Base-by-base conservation (phyloP, 164 flowering plant species). In the Berberis thunbergii region DNA sequence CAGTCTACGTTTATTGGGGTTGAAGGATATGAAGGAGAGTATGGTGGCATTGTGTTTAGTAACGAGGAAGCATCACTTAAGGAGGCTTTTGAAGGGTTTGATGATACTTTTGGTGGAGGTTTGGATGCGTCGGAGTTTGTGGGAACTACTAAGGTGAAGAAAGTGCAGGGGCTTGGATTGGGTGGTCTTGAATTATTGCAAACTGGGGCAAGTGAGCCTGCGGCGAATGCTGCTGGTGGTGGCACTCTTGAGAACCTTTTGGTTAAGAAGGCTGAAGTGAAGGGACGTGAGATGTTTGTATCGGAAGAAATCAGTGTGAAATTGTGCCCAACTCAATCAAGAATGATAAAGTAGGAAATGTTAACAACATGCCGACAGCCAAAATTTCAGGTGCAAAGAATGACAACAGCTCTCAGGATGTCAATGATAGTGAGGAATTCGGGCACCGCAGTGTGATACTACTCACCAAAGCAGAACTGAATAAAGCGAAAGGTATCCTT, bases 1-100 rank as follows among this genome's bases (percentile, higher is more conserved):
- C 86, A 89, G 56, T 80, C 96, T 0, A 94, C 96, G 0, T 81
- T 75, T 50, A 91, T 94, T 46, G 86, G 79, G 40, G 96, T 87
- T 2, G 99, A 91, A 64, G 99, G 99, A 0, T 94, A 91, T 71
- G 99, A 94, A 78, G 99, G 97, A 52, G 77, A 91, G 5, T 94
- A 94, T 73, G 99, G 98, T 69, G 99, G 99, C 12, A 79, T 94
- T 56, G 97, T 87, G 74, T 94, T 87, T 60, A 68, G 85, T 45
- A 83, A 78, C 7, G 97, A 90, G 63, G 86, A 88, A 67, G 81
- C 95, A 0, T 72, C 91, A 2, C 60, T 94, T 59, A 77, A 76
- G 0, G 97, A 94, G 66, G 82, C 91, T 43, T 94, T 94, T 77
- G 97, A 94, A 79, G 96, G 96, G 43, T 79, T 94, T 63, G 78